These are phyloP conservation scores for Corymbia calophylla DNA, from an alignment of 441 rosid species.

Conservation along the genomic window DNA sequence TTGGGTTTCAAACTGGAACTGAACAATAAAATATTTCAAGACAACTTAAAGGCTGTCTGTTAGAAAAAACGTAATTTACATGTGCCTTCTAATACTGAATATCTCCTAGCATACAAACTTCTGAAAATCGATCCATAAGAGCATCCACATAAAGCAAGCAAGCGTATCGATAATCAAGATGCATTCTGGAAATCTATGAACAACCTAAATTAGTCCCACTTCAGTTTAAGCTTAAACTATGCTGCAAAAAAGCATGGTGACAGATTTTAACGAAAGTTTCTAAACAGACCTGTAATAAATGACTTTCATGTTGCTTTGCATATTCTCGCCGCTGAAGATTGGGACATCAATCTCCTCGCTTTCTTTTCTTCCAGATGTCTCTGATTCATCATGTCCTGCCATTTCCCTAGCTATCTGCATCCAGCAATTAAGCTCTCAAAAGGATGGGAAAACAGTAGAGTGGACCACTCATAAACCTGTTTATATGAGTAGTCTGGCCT, in stretches of 20 bases:
- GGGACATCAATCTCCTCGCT: conserved; percentile 56
- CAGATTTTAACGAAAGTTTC: not conserved
- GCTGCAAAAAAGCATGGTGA: not conserved
- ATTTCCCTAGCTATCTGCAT: conserved; percentile 10
- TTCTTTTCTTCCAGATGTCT: conserved; percentile 54
- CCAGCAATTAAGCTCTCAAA: not conserved
- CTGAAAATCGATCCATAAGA: not conserved
- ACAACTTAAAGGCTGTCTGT: not conserved
- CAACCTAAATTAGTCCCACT: not conserved
- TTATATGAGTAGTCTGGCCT: not conserved
- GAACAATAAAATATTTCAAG: not conserved
- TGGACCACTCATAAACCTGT: not conserved
- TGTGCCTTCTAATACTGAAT: not conserved
- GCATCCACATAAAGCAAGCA: not conserved
- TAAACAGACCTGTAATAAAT: conserved; percentile 68
- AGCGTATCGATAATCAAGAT: not conserved
- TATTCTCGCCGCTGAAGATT: conserved; percentile 62
- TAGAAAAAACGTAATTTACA: not conserved
- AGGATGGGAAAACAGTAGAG: not conserved
- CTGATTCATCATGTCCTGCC: conserved; percentile 44
- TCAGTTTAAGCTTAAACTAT: not conserved
- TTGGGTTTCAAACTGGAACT: not conserved
- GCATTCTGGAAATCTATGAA: not conserved
- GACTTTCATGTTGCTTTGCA: conserved; percentile 87
- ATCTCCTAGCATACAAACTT: not conserved